A percentile compares a stretch with the other conserved stretches of the same genome.
These are phyloP conservation scores for Saraca asoca DNA, from an alignment of 331 rosid genomes.

Conservation along the genomic window DNA sequence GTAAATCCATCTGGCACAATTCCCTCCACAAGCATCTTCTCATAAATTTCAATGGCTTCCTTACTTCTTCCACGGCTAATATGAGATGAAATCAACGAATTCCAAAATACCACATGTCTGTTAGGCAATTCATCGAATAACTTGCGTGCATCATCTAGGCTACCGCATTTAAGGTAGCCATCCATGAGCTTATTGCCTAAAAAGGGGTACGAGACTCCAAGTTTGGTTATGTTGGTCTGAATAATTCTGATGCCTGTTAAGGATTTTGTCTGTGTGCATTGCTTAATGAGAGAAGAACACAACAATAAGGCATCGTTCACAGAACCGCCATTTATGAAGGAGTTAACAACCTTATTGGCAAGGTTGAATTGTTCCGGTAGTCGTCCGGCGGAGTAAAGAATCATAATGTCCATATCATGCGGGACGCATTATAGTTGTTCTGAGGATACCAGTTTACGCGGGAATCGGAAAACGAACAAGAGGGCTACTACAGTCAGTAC, in stretches of 20 bases:
- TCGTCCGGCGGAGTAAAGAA: too few species aligned
- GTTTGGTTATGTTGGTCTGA: slow-evolving; percentile 52
- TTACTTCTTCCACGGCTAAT: slow-evolving; percentile 42
- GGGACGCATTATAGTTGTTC: too few species aligned
- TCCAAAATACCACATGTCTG: slow-evolving; percentile 57
- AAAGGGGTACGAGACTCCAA: slow-evolving; percentile 34
- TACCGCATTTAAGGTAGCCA: slow-evolving; percentile 51
- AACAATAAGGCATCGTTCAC: slow-evolving; percentile 27
- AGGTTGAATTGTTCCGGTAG: too few species aligned
- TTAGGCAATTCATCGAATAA: slow-evolving; percentile 62
- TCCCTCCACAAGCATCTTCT: slow-evolving; percentile 55
- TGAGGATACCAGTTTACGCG: too few species aligned
- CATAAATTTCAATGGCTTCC: slow-evolving; percentile 52
- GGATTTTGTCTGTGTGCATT: slow-evolving; percentile 44
- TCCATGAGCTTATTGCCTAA: slow-evolving; percentile 58
- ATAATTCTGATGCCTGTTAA: slow-evolving; percentile 37
- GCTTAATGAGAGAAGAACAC: slow-evolving; percentile 49
- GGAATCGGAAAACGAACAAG: too few species aligned
- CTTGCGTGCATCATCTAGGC: slow-evolving; percentile 50
- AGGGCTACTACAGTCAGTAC: too few species aligned
- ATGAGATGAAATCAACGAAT: slow-evolving; percentile 58
- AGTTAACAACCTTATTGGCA: not conserved
- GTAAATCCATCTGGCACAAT: slow-evolving; percentile 68
- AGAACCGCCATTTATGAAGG: slow-evolving; percentile 20
- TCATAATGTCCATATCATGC: too few species aligned